Conservation (phyloP, 495 filamentous ascomycete species). For the Echria macrotheca region DNA sequence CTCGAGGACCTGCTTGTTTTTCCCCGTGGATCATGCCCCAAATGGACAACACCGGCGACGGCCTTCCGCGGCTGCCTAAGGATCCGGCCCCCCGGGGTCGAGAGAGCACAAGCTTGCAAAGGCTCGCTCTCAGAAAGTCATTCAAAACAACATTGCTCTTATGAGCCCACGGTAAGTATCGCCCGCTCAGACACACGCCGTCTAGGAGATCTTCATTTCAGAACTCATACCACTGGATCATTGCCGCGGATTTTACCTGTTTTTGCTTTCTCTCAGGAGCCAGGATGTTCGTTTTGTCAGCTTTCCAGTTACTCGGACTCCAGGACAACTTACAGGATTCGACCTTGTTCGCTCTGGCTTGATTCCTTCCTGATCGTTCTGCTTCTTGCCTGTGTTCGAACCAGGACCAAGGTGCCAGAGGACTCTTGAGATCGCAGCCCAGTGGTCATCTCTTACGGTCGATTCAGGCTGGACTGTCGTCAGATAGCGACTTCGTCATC, state of each 20-base stretch:
- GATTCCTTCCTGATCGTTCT: background rate
- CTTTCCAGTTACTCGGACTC: slow-evolving; percentile 4
- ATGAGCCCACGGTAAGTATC: slow-evolving; percentile 18
- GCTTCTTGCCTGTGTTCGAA: slow-evolving; percentile 13
- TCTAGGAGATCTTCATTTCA: slow-evolving; percentile 4
- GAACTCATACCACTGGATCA: slow-evolving; percentile 4
- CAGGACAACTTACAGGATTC: background rate
- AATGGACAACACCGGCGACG: slow-evolving; percentile 4
- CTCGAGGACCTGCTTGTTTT: background rate
- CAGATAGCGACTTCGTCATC: background rate
- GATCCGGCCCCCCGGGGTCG: slow-evolving; percentile 8
- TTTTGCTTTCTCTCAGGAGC: slow-evolving; percentile 3
- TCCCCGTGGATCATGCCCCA: background rate
- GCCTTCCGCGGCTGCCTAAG: slow-evolving; percentile 4
- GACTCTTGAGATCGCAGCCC: slow-evolving; percentile 14
- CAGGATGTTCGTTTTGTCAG: slow-evolving; percentile 6
- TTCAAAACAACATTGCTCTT: slow-evolving; percentile 8
- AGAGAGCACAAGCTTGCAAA: slow-evolving; percentile 1
- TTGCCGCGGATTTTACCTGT: background rate
- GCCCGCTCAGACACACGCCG: slow-evolving; percentile 10
- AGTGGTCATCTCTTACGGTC: slow-evolving; percentile 15
- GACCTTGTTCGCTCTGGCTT: slow-evolving; percentile 9
- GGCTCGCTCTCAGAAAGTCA: slow-evolving; percentile 4
- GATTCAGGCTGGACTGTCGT: slow-evolving; percentile 3
- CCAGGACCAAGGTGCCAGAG: slow-evolving; percentile 5